Conservation (phyloP, 495 filamentous ascomycete species). For the Penicillium manginii region DNA sequence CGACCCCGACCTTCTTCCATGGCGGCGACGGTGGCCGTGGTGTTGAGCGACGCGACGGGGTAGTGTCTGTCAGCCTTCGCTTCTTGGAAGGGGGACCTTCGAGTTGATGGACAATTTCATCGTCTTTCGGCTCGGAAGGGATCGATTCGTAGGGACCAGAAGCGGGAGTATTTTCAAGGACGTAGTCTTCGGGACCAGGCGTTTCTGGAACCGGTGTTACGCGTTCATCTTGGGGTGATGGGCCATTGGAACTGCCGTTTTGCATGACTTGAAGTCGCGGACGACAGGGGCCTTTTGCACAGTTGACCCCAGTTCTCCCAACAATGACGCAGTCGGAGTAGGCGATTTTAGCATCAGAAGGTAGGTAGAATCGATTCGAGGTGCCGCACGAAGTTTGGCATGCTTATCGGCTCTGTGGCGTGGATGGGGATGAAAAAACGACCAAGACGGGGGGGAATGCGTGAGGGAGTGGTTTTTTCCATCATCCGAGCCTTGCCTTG, state of each 20-base stretch:
- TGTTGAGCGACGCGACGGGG: conserved; percentile 48
- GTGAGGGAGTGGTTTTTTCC: conserved; percentile 52
- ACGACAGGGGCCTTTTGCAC: conserved; percentile 52
- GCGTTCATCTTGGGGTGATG: conserved; percentile 49
- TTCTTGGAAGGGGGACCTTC: conserved; percentile 70
- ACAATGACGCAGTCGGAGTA: conserved; percentile 64
- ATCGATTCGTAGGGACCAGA: conserved; percentile 32
- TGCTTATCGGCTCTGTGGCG: conserved; percentile 55
- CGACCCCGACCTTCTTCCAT: conserved; percentile 87
- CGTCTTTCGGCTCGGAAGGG: conserved; percentile 36
- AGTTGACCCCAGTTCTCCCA: conserved; percentile 68
- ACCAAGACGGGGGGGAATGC: conserved; percentile 36
- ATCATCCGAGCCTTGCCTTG: conserved; percentile 23
- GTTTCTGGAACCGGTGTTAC: conserved; percentile 43
- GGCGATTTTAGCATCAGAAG: conserved; percentile 66
- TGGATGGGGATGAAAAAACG: conserved; percentile 43
- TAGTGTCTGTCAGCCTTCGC: conserved; percentile 64
- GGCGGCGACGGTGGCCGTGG: conserved; percentile 74
- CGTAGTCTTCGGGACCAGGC: conserved; percentile 28
- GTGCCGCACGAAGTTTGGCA: conserved; percentile 63
- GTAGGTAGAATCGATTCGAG: conserved; percentile 56
- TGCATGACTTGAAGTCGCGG: conserved; percentile 60
- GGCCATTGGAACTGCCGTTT: conserved; percentile 56
- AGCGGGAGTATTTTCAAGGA: conserved; percentile 30
- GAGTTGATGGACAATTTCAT: conserved; percentile 40